These are phyloP conservation scores for Globisporangium paddicum DNA, from an alignment of 352 stramenopile genomes.

Conservation along the genomic window DNA sequence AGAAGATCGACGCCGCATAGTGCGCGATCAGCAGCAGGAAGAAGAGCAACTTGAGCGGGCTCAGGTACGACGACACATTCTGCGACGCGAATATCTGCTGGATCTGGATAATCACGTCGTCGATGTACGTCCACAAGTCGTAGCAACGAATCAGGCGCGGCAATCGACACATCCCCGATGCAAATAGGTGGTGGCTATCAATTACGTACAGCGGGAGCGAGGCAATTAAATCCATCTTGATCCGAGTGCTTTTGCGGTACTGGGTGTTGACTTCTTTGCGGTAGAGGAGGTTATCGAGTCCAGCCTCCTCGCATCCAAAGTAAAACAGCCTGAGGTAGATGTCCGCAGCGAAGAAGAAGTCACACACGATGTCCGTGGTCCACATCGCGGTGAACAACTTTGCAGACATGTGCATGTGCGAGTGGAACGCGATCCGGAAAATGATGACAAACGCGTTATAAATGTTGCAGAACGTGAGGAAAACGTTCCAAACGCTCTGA, in stretches of 20 bases:
- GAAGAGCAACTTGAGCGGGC: constrained; percentile 63
- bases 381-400: constrained; percentile 18
- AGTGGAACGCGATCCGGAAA: constrained; percentile 66
- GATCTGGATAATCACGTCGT: constrained; percentile 62
- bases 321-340: constrained; percentile 72
- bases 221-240: constrained; percentile 49
- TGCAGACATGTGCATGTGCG: constrained; percentile 30
- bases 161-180: constrained; percentile 38
- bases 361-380: constrained; percentile 45
- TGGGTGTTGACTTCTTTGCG: constrained; percentile 24
- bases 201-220: constrained; percentile 59
- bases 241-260: constrained; percentile 34
- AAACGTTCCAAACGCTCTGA: constrained; percentile 35
- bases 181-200: constrained; percentile 12
- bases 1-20: constrained; percentile 65
- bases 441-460: constrained; percentile 68
- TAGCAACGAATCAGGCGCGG: constrained; percentile 49
- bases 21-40: constrained; percentile 60
- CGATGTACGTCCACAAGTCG: constrained; percentile 50
- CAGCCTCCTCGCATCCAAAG: constrained; percentile 43
- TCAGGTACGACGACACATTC: constrained; percentile 66
- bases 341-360: constrained; percentile 44
- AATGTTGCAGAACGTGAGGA: constrained; percentile 52
- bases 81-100: constrained; percentile 63
- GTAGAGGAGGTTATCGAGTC: constrained; percentile 39